phyloP scores from a whole-genome alignment of 169 alveolate genomes.

The Cryptosporidium canis region DNA sequence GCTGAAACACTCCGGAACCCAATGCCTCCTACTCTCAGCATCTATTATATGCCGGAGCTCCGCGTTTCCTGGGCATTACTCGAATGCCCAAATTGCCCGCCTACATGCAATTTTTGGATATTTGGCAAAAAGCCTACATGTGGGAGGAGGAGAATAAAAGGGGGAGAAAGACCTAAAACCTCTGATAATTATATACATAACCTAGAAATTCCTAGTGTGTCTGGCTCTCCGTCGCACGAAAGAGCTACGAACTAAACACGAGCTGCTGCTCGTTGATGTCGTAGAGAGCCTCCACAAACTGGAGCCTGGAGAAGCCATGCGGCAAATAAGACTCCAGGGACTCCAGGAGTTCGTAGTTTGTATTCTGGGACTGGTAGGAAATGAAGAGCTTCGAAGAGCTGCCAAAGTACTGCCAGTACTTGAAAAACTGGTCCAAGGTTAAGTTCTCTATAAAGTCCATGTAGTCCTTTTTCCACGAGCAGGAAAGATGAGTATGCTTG shows the following conservation, averaged over 20 bases:
- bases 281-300: background rate
- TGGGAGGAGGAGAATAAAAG: background rate
- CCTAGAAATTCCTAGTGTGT: background rate
- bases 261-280: conserved; percentile 38
- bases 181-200: background rate
- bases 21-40: too few species aligned
- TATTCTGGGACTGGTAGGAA: conserved; percentile 41
- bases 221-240: background rate
- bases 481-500: conserved; percentile 4
- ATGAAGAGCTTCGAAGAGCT: conserved; percentile 29
- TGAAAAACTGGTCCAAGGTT: conserved; percentile 27
- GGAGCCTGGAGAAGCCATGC: conserved; percentile 9
- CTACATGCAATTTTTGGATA: background rate
- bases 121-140: background rate
- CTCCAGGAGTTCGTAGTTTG: conserved; percentile 25
- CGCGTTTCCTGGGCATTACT: background rate
- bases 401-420: conserved; percentile 30
- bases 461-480: conserved; percentile 43
- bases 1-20: too few species aligned
- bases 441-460: background rate
- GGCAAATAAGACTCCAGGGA: conserved; percentile 34
- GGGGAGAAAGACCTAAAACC: background rate
- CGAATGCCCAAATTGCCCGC: conserved; percentile 2
- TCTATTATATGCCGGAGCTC: too few species aligned
- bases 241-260: background rate